Base-by-base conservation (phyloP, 1,139 yeast genomes). In the Kodamaea suecica region DNA sequence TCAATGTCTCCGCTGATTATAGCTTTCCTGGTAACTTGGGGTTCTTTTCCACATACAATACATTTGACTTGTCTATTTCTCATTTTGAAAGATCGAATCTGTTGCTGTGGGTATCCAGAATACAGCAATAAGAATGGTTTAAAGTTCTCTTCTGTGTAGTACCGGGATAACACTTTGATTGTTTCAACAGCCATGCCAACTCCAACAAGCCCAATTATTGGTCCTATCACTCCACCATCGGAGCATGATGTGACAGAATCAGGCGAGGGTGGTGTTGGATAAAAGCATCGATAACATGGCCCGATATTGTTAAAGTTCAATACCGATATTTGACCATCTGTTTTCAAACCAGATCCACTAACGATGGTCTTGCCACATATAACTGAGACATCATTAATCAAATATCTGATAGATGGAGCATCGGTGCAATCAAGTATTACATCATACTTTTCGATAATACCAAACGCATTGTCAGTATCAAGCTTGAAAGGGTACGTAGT, bases 201-300 rank as follows among this genome's bases (percentile, higher is more conserved):
- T 3, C 99, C 99, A 54, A 92, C 78, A 1, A 88, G 52, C 0
- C 98, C 99, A 32, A 94, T 95, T 5, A 92, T 94, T 0, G 98
- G 96, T 0, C 98, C 98, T 15, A 94, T 59, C 1, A 94, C 95
- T 3, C 99, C 99, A 3, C 95, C 95, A 57, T 88, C 97, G 7
- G 87, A 78, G 51, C 99, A 94, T 0, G 95, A 76, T 0, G 90
- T 75, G 0, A 90, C 88, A 2, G 86, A 70, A 36, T 77, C 80
- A 1, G 95, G 84, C 0, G 94, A 80, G 0, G 99, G 97, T 0
- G 98, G 96, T 9, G 64, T 66, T 0, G 98, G 97, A 48, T 85
- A 87, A 57, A 90, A 79, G 53, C 99, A 94, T 43, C 99, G 67
- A 53, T 94, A 94, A 55, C 99, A 94, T 0, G 98, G 98, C 0